A percentile compares a stretch with the other conserved stretches of the same genome.
Evolutionary conservation across 2,329 filamentous ascomycete genomes (phyloP).

Genomic region (Fusarium coicis): DNA sequence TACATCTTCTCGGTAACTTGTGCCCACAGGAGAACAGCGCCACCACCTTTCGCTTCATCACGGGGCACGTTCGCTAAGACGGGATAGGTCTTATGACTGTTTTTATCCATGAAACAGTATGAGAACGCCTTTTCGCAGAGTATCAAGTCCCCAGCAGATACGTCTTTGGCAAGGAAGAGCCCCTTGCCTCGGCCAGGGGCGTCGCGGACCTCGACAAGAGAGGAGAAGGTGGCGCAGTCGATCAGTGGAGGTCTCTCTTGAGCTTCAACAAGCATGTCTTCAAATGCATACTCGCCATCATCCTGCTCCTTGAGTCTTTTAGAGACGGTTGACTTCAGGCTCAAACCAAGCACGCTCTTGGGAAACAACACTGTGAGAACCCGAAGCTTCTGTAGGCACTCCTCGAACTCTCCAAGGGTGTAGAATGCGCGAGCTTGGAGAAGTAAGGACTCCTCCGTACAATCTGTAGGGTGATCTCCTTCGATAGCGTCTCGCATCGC

Average conservation of each 20-base stretch:
- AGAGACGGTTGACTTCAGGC: constrained; percentile 33
- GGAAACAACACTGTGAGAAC: constrained; percentile 49
- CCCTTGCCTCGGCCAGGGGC: constrained; percentile 58
- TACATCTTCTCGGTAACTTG: constrained; percentile 58
- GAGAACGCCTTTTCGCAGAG: constrained; percentile 67
- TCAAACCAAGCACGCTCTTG: constrained; percentile 40
- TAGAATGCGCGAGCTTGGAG: constrained; percentile 59
- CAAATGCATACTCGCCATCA: constrained; percentile 52
- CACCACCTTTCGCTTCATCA: constrained; percentile 48
- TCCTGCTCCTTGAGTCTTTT: constrained; percentile 52
- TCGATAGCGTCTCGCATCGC: constrained; percentile 47
- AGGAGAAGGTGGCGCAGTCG: constrained; percentile 60
- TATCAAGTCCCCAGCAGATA: constrained; percentile 62
- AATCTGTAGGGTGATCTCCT: constrained; percentile 12
- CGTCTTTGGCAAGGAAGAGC: constrained; percentile 59
- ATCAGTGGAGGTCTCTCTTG: constrained; percentile 52
- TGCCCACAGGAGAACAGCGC: constrained; percentile 54
- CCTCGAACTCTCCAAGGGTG: constrained; percentile 50
- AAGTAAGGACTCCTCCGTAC: constrained; percentile 57
- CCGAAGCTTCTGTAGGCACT: constrained; percentile 50
- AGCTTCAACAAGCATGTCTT: constrained; percentile 51
- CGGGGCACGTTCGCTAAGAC: constrained; percentile 51
- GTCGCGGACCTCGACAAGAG: constrained; percentile 53
- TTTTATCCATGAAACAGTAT: constrained; percentile 47
- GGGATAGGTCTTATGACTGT: not conserved